A percentile compares a stretch with the other conserved stretches of the same genome.
These are phyloP conservation scores for Spathaspora arborariae DNA, from an alignment of 805 yeast genomes.

Conservation along the genomic window DNA sequence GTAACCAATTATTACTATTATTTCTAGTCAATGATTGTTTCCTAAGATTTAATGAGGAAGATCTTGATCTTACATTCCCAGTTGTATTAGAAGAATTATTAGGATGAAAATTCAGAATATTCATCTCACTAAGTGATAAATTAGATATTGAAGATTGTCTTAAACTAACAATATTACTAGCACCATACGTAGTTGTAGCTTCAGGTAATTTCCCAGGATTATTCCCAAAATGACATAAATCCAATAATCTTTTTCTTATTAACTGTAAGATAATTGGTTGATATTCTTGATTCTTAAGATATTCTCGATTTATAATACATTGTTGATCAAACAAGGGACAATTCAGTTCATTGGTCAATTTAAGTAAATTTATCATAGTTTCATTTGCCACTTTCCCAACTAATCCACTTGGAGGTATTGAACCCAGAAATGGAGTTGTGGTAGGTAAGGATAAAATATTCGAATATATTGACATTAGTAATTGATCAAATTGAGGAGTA, in stretches of 20 bases:
- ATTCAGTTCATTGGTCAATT: slow-evolving; percentile 10
- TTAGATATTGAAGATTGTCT: slow-evolving; percentile 39
- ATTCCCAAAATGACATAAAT: slow-evolving; percentile 30
- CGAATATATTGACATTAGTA: slow-evolving; percentile 31
- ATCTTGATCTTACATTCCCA: slow-evolving; percentile 23
- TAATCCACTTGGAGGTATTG: slow-evolving; percentile 41
- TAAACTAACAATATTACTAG: slow-evolving; percentile 8
- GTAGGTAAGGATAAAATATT: slow-evolving; percentile 39
- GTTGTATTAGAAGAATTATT: slow-evolving; percentile 8
- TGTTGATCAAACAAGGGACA: slow-evolving; percentile 28
- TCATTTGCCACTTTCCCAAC: slow-evolving; percentile 43
- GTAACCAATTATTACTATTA: slow-evolving; percentile 41
- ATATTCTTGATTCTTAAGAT: slow-evolving; percentile 25
- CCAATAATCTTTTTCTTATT: slow-evolving; percentile 38
- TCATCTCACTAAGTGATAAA: slow-evolving; percentile 37
- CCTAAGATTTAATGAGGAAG: slow-evolving; percentile 34
- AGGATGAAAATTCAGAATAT: slow-evolving; percentile 29
- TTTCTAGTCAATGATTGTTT: slow-evolving; percentile 43
- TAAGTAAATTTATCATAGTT: slow-evolving; percentile 26
- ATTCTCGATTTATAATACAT: slow-evolving; percentile 27
- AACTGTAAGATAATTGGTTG: slow-evolving; percentile 40
- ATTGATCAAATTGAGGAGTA: slow-evolving; percentile 33
- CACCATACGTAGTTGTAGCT: slow-evolving; percentile 21
- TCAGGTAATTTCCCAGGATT: slow-evolving; percentile 18
- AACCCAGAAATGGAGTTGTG: slow-evolving; percentile 42